Conservation (phyloP, 78 protist genomes). For the Dictyostelium citrinum region DNA sequence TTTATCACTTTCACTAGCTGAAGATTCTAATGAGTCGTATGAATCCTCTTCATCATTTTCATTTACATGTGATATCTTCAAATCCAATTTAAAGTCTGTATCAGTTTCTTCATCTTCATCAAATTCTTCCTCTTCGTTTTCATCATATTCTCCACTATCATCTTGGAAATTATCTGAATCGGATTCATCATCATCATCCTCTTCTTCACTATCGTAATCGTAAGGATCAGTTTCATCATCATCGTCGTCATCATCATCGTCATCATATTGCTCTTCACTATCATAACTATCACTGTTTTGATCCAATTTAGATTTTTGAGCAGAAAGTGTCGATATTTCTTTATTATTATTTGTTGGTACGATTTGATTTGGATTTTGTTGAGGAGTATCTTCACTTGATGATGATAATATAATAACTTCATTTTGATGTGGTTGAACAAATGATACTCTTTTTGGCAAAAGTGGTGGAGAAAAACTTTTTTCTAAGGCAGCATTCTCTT, state of each 20-base stretch:
- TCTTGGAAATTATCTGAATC: neutral
- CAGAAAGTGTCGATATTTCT: neutral
- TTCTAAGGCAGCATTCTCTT: neutral
- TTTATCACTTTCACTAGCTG: neutral
- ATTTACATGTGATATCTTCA: neutral
- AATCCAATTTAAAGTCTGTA: neutral
- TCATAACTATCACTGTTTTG: neutral
- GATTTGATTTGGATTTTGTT: neutral
- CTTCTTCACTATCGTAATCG: neutral
- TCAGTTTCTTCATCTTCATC: neutral
- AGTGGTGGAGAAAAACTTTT: slow-evolving; percentile 18
- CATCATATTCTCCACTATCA: neutral
- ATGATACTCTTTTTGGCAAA: slow-evolving; percentile 44
- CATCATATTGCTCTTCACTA: neutral
- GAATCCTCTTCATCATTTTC: slow-evolving; percentile 3
- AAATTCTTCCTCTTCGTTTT: neutral
- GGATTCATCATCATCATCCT: neutral
- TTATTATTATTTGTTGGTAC: neutral
- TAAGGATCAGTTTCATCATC: neutral
- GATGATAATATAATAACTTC: slow-evolving; percentile 49
- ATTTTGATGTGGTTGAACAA: slow-evolving; percentile 22
- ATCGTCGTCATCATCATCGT: neutral
- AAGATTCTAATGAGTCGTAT: neutral
- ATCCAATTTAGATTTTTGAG: neutral
- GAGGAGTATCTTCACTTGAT: neutral